These are phyloP conservation scores for Pythium folliculosum DNA, from an alignment of 352 stramenopile genomes.

Conservation along the genomic window DNA sequence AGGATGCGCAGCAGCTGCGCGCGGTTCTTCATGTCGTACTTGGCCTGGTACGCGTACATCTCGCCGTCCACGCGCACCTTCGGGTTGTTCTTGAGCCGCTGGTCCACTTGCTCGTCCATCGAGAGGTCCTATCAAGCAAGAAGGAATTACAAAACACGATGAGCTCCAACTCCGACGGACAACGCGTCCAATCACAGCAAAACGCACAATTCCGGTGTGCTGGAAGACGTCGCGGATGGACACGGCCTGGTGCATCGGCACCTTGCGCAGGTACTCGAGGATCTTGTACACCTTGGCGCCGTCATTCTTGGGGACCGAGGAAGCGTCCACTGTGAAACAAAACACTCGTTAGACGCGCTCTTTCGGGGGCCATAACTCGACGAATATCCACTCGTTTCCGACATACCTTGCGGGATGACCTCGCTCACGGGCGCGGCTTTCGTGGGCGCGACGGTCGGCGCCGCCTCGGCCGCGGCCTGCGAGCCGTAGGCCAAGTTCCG, in stretches of 20 bases:
- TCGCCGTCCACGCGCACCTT: conserved; percentile 79
- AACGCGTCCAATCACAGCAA: not conserved
- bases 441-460: conserved; percentile 58
- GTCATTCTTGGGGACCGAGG: conserved; percentile 82
- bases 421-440: conserved; percentile 52
- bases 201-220: conserved; percentile 80
- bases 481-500: conserved; percentile 83
- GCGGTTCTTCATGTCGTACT: conserved; percentile 88
- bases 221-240: conserved; percentile 74
- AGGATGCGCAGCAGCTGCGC: conserved; percentile 78
- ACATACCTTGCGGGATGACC: conserved; percentile 60
- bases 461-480: conserved; percentile 67
- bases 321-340: conserved; percentile 60
- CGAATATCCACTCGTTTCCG: not conserved
- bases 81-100: conserved; percentile 85
- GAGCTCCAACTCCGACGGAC: too few species aligned
- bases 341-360: not conserved
- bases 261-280: conserved; percentile 81
- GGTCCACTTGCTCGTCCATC: conserved; percentile 84
- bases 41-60: conserved; percentile 85
- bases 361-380: not conserved
- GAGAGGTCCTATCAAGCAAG: conserved; percentile 48
- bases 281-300: conserved; percentile 88
- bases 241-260: conserved; percentile 79
- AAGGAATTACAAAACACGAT: not conserved